These are phyloP conservation scores for Fomitopsis pulvina DNA, from an alignment of 768 basidiomycete species.

Conservation along the genomic window DNA sequence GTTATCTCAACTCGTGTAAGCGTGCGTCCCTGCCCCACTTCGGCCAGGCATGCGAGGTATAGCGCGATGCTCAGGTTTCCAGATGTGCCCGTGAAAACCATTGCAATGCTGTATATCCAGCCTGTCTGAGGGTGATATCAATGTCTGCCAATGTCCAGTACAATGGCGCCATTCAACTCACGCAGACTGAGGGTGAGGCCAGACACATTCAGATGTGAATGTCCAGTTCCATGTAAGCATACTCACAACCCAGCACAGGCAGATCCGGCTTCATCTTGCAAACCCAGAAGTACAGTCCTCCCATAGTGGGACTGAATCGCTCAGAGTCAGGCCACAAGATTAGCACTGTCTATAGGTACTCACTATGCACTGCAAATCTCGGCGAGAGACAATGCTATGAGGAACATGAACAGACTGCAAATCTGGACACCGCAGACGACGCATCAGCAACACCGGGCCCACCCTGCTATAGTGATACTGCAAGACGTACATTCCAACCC, in stretches of 20 bases:
- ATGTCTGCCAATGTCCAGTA: too few relatives aligned
- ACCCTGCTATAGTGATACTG: neutral
- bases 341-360: constrained; percentile 13
- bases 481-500: constrained; percentile 49
- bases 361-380: constrained; percentile 56
- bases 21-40: constrained; percentile 39
- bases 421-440: constrained; percentile 25
- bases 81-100: constrained; percentile 54
- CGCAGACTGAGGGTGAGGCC: constrained; percentile 4
- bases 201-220: too few relatives aligned
- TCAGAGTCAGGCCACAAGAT: neutral
- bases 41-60: constrained; percentile 47
- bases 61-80: constrained; percentile 51
- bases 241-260: constrained; percentile 47
- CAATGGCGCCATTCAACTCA: neutral
- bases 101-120: constrained; percentile 54
- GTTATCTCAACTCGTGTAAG: constrained; percentile 43
- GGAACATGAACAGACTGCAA: constrained; percentile 52
- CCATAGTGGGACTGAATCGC: constrained; percentile 42
- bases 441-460: neutral
- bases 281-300: constrained; percentile 58
- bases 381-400: constrained; percentile 49
- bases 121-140: constrained; percentile 32
- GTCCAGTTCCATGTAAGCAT: neutral
- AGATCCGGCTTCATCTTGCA: constrained; percentile 51